These are phyloP conservation scores for Periglandula ipomoeae DNA, from an alignment of 2,329 filamentous ascomycete genomes.

Conservation along the genomic window DNA sequence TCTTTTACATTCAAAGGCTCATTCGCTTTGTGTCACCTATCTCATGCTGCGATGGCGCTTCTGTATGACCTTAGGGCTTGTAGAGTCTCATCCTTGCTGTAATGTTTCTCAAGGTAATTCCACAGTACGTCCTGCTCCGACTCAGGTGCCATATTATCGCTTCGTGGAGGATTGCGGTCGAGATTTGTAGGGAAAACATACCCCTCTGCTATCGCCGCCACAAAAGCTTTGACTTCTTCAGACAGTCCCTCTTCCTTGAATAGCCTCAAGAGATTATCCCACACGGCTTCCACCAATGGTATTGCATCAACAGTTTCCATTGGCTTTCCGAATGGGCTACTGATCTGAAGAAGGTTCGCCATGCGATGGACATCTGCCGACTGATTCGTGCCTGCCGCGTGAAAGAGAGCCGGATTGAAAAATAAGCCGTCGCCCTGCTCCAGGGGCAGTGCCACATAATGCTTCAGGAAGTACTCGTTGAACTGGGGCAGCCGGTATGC, in stretches of 20 bases:
- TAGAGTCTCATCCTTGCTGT: slow-evolving; percentile 31
- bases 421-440: too few species aligned
- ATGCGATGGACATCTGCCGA: too few species aligned
- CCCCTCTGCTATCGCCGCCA: slow-evolving; percentile 44
- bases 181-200: slow-evolving; percentile 56
- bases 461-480: too few species aligned
- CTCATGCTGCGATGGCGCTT: slow-evolving; percentile 21
- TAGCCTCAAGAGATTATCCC: slow-evolving; percentile 31
- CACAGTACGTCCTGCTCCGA: slow-evolving; percentile 45
- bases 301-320: slow-evolving; percentile 52
- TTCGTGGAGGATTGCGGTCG: slow-evolving; percentile 44
- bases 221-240: slow-evolving; percentile 33
- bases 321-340: slow-evolving; percentile 51
- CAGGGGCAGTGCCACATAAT: too few species aligned
- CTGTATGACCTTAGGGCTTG: slow-evolving; percentile 22
- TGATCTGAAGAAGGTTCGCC: slow-evolving; percentile 55
- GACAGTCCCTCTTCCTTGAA: too few species aligned
- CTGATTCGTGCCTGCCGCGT: too few species aligned
- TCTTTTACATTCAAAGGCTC: too few species aligned
- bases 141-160: slow-evolving; percentile 50
- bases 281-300: slow-evolving; percentile 36
- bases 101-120: slow-evolving; percentile 31
- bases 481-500: too few species aligned
- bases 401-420: too few species aligned
- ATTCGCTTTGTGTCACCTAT: too few species aligned